Evolutionary conservation across 257 asterid genomes (phyloP), one percentile per base, ranked within the genome.

Genomic region (Gentiana macrophylla): DNA sequence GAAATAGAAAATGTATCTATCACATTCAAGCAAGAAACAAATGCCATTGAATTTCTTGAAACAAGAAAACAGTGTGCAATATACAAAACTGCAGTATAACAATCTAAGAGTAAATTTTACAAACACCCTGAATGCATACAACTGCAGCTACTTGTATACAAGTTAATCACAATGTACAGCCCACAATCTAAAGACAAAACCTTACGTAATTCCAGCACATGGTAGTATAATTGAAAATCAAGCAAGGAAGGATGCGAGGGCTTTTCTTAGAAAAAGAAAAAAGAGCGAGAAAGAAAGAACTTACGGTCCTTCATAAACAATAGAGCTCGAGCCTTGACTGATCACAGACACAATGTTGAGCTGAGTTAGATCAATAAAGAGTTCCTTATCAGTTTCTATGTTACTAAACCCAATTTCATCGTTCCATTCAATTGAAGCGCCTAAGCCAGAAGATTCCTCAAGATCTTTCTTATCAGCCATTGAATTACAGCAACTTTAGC

Each of bases 291-390:
- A 46, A 55, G 52, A 12, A 41, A 48, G 35, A 1, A 72, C 87
- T 77, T 62, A 83, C 92, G 58, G 44, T 59, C 89, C 93, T 67
- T 78, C 70, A 49, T 80, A 76, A 34, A 83, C 89, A 35, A 64
- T 52, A 10, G 93, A 76, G 44, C 71, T 67, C 34, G 57, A 56
- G 1, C 89, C 81, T 47, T 74, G 89, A 55, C 80, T 74, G 71
- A 83, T 64, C 74, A 72, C 55, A 24, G 69, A 63, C 37, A 84
- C 93, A 36, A 78, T 61, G 12, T 50, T 41, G 53, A 80, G 84
- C 62, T 65, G 67, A 49, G 24, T 49, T n/a, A 53, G 59, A 68
- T 78, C 84, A 56, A 83, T 62, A 63, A 80, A 43, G 32, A 74
- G 67, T 49, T 63, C 70, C 49, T 63, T 41, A 3, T 68, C 77